These are phyloP conservation scores for Penicillium nordicum DNA, from an alignment of 2,329 filamentous ascomycete species.

Conservation along the genomic window DNA sequence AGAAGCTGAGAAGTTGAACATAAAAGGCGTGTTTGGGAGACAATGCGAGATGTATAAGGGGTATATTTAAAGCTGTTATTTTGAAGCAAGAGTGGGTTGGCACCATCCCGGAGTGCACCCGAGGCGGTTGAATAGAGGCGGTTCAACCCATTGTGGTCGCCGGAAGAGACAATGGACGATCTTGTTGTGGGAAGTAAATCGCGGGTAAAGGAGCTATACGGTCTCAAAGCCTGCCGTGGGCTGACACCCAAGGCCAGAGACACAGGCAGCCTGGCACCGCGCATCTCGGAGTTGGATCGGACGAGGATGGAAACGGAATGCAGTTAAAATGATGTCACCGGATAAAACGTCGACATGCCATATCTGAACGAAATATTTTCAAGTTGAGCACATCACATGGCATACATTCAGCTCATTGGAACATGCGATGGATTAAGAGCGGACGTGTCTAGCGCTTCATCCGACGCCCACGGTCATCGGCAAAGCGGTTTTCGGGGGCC, in stretches of 20 bases:
- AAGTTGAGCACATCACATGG: constrained; percentile 8
- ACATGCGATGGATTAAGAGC: constrained; percentile 15
- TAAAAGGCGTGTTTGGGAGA: constrained; percentile 26
- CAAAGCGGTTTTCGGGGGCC: constrained; percentile 14
- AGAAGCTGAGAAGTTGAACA: constrained; percentile 26
- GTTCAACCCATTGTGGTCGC: constrained; percentile 10
- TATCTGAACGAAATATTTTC: constrained; percentile 26
- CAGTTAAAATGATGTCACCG: constrained; percentile 27
- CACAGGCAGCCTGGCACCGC: constrained; percentile 41
- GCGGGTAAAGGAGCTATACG: constrained; percentile 16
- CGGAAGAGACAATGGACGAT: neutral
- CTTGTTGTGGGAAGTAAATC: constrained; percentile 17
- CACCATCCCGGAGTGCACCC: constrained; percentile 19
- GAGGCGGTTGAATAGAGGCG: constrained; percentile 26
- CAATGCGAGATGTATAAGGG: constrained; percentile 13
- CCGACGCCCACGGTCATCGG: constrained; percentile 8
- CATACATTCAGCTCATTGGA: constrained; percentile 9
- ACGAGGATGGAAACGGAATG: constrained; percentile 13
- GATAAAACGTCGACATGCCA: constrained; percentile 27
- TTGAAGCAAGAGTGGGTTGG: constrained; percentile 15
- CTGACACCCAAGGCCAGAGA: constrained; percentile 33
- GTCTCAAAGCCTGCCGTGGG: constrained; percentile 24
- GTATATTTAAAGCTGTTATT: constrained; percentile 13
- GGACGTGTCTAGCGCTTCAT: constrained; percentile 12
- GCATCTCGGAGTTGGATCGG: constrained; percentile 35